A percentile compares a stretch with the other conserved stretches of the same genome.
Conservation (phyloP, 371 early-diverging fungal genomes). For the Mucor racemosus region DNA sequence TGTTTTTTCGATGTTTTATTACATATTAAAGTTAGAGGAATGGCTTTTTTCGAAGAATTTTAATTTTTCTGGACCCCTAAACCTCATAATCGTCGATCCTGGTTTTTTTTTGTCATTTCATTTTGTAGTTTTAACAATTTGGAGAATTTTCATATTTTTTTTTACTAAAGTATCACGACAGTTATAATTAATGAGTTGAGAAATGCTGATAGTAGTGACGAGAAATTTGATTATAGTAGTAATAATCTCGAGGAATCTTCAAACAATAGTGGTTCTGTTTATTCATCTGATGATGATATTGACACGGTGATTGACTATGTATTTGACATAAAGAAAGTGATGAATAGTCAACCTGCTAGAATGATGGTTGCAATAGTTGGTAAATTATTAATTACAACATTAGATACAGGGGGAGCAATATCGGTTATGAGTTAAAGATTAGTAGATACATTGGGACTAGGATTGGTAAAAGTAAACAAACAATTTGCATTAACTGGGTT, state of each 20-base stretch:
- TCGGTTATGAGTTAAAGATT: constrained; percentile 16
- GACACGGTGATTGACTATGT: constrained; percentile 12
- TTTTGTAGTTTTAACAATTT: too few relatives aligned
- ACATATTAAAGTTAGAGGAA: too few relatives aligned
- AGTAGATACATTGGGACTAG: constrained; percentile 11
- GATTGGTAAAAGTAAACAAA: background rate
- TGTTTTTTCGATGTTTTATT: too few relatives aligned
- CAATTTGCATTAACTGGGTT: constrained; percentile 3
- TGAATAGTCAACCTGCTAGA: constrained; percentile 1
- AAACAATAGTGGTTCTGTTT: background rate
- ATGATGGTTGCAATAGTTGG: constrained; percentile 10
- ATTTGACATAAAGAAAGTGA: constrained; percentile 4
- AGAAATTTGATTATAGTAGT: background rate
- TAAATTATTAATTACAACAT: constrained; percentile 6
- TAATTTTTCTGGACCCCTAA: too few relatives aligned
- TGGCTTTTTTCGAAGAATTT: too few relatives aligned
- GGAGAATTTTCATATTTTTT: too few relatives aligned
- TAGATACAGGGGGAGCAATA: constrained; percentile 26
- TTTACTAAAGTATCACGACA: too few relatives aligned
- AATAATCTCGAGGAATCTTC: background rate
- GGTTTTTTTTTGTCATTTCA: too few relatives aligned
- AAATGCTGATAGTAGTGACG: background rate
- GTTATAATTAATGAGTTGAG: constrained; percentile 3
- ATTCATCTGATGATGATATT: constrained; percentile 1
- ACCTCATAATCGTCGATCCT: too few relatives aligned